Evolutionary conservation across 2,329 filamentous ascomycete species (phyloP).

Genomic region (Claviceps capensis): DNA sequence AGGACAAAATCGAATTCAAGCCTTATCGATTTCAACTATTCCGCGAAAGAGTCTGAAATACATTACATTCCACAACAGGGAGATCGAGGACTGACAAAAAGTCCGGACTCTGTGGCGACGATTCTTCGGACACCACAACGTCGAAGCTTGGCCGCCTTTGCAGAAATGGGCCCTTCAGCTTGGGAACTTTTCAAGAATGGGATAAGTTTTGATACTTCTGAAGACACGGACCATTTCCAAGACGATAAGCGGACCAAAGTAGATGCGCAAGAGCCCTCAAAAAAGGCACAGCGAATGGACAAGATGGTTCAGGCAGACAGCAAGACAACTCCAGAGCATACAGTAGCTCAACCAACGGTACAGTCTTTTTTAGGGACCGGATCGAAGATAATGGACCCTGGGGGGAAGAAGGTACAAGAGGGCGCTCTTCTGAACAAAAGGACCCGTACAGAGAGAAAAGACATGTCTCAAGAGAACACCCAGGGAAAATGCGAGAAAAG

Average conservation of each 20-base stretch:
- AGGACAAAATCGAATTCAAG: neutral
- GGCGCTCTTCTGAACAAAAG: neutral
- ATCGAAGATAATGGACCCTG: neutral
- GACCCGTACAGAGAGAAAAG: neutral
- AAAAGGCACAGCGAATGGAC: neutral
- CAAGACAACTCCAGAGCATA: neutral
- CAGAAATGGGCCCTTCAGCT: constrained; percentile 10
- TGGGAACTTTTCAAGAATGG: constrained; percentile 20
- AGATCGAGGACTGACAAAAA: neutral
- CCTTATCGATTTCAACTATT: neutral
- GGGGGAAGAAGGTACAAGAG: neutral
- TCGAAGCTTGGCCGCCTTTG: constrained; percentile 11
- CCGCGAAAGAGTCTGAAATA: neutral
- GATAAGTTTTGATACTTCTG: constrained; percentile 15
- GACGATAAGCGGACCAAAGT: neutral
- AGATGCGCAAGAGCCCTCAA: neutral
- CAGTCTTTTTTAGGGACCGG: constrained; percentile 4
- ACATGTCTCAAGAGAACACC: neutral
- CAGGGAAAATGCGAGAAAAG: neutral
- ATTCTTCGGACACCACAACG: constrained; percentile 22
- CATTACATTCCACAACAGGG: neutral
- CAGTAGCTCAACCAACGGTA: neutral
- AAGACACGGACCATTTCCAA: neutral
- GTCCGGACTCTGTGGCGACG: constrained; percentile 22
- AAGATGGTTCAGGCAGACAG: neutral